Percentiles rank a stretch among this genome's conserved stretches.
Conservation (phyloP, 129 eudicot species). For the Smallanthus sonchifolius region DNA sequence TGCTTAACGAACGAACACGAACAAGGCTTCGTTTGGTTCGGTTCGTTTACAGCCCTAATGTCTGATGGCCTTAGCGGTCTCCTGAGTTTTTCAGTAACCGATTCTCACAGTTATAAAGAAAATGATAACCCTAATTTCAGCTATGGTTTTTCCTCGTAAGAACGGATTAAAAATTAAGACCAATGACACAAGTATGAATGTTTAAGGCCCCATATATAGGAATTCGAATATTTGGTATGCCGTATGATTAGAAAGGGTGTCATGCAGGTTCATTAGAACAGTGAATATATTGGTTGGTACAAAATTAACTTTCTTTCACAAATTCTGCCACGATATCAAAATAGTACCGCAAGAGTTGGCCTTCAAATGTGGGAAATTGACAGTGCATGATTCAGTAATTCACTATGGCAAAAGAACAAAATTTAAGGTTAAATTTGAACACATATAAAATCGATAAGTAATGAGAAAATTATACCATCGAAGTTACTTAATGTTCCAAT, state of each 20-base stretch:
- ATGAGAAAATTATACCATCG: not conserved
- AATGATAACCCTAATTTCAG: no score
- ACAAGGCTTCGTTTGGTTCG: no score
- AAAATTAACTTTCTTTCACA: conserved; percentile 22
- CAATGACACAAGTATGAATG: no score
- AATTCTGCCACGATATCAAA: conserved; percentile 25
- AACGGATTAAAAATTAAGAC: no score
- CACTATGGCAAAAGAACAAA: conserved; percentile 3
- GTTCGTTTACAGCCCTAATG: no score
- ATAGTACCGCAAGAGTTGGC: not conserved
- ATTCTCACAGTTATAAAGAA: no score
- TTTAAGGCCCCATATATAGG: no score
- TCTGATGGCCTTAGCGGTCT: no score
- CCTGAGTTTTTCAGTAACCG: no score
- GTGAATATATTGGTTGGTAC: conserved; percentile 7
- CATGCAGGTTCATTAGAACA: conserved; percentile 17
- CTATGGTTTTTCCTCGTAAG: no score
- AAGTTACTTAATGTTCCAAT: not conserved
- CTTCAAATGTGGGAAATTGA: conserved; percentile 20
- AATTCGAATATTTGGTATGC: conserved; percentile 6
- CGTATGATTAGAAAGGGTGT: conserved; percentile 18
- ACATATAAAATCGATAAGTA: not conserved
- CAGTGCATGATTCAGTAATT: not conserved
- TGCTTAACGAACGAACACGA: no score
- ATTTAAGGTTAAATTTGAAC: not conserved